Base-by-base conservation (phyloP, 2,329 filamentous ascomycete genomes). In the Fusarium newnesense region DNA sequence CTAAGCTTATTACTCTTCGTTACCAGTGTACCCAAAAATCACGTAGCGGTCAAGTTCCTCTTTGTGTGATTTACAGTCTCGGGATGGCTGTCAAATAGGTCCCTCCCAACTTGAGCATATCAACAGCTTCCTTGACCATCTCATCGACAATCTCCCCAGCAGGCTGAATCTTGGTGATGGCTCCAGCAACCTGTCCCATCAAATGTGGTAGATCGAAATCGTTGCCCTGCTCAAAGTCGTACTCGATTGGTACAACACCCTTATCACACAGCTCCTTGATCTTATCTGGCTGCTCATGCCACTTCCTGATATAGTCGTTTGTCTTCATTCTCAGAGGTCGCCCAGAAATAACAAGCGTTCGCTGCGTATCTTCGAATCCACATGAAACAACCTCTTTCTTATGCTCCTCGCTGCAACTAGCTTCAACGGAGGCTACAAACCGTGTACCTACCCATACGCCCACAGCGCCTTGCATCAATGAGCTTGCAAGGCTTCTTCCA, bases 381-480 rank as follows among this genome's bases (percentile, higher is more conserved):
- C 94, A 96, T n/a, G 84, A 85, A 4, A 97, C 92, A 1, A 98
- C 95, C 36, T 91, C 92, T 75, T 92, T 86, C 85, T 98, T 98
- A 83, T 98, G 95, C 84, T 91, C 85, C 76, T 92, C 87, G 80
- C 92, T 93, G 78, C 94, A 95, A 21, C 91, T 92, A 2, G 95
- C 95, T 84, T 98, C 96, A 39, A 86, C 87, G 13, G 90, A 90
- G 3, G 96, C 95, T 21, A 98, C 94, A 82, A 98, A 98, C 26
- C 96, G 87, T 68, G 96, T 98, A 34, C 96, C 96, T 2, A 98
- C 95, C 96, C 96, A 98, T 4, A 97, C 96, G 16, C 94, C 96
- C 7, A 88, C 87, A 3, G 95, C 96, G 21, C 96, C 96, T 79
- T 96, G 93, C 91, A 97, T 96, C 81, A 98, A 84, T 69, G 91